A percentile compares a stretch with the other conserved stretches of the same genome.
phyloP scores from a whole-genome alignment of 495 filamentous ascomycete genomes.

The Oleoguttula mirabilis region DNA sequence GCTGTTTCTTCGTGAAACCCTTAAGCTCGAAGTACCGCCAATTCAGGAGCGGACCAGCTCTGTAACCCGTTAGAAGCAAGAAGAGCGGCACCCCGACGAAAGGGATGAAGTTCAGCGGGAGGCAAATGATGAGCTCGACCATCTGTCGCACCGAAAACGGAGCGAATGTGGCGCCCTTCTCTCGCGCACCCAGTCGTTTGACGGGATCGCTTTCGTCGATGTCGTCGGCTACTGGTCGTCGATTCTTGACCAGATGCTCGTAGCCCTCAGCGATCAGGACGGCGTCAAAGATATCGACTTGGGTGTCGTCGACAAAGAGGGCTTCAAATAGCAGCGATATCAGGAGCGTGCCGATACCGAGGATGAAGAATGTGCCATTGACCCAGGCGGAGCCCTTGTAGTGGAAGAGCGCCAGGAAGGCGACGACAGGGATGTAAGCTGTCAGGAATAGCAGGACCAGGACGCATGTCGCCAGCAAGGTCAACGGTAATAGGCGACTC shows the following conservation, averaged over 20 bases:
- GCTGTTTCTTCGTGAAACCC: slow-evolving; percentile 45
- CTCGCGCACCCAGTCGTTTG: slow-evolving; percentile 47
- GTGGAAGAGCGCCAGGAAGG: slow-evolving; percentile 53
- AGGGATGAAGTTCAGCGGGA: slow-evolving; percentile 56
- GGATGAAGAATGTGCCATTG: slow-evolving; percentile 50
- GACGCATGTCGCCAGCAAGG: slow-evolving; percentile 48
- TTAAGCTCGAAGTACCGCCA: slow-evolving; percentile 54
- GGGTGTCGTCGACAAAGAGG: slow-evolving; percentile 56
- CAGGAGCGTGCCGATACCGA: slow-evolving; percentile 53
- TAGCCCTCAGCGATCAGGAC: slow-evolving; percentile 49
- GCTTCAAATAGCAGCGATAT: slow-evolving; percentile 52
- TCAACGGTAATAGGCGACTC: slow-evolving; percentile 44
- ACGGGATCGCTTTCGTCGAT: slow-evolving; percentile 37
- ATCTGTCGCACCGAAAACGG: slow-evolving; percentile 44
- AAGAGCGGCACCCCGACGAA: slow-evolving; percentile 52
- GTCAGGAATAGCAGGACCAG: slow-evolving; percentile 51
- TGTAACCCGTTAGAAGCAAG: slow-evolving; percentile 49
- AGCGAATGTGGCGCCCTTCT: slow-evolving; percentile 45
- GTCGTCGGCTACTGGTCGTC: slow-evolving; percentile 43
- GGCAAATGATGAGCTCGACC: slow-evolving; percentile 34
- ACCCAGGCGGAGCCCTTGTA: slow-evolving; percentile 43
- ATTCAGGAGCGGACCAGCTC: slow-evolving; percentile 54
- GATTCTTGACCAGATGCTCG: slow-evolving; percentile 42
- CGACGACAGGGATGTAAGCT: slow-evolving; percentile 47
- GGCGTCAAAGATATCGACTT: slow-evolving; percentile 57